Conservation (phyloP, 2,329 filamentous ascomycete species). For the Epichloe baconii region DNA sequence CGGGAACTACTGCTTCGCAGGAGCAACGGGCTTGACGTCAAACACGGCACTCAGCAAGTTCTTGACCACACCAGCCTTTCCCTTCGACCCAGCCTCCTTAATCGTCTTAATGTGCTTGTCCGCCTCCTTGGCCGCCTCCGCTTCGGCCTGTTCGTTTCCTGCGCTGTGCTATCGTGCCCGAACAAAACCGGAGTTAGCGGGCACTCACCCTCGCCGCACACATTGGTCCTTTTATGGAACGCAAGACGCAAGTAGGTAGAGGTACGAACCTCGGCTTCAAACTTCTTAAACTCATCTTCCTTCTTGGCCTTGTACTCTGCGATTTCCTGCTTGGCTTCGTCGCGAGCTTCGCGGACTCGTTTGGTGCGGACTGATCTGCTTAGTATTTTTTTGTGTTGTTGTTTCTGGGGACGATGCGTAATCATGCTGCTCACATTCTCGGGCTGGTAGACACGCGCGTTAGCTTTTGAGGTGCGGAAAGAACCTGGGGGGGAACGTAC, state of each 20-base stretch:
- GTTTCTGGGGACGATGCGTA: not conserved
- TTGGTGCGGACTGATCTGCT: conserved; percentile 59
- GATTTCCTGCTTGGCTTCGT: conserved; percentile 96
- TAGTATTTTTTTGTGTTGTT: not conserved
- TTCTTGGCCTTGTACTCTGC: conserved; percentile 81
- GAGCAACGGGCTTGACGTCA: conserved; percentile 60
- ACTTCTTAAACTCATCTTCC: conserved; percentile 90
- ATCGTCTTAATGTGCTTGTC: conserved; percentile 76
- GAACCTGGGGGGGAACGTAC: conserved; percentile 33
- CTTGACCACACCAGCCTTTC: conserved; percentile 65
- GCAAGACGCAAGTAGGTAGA: not conserved
- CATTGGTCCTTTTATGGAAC: not conserved
- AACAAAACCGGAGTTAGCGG: not conserved
- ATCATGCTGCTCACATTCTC: conserved; percentile 59
- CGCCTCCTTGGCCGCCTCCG: conserved; percentile 65
- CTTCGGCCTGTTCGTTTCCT: conserved; percentile 70
- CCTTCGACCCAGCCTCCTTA: conserved; percentile 64
- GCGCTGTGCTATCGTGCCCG: conserved; percentile 58
- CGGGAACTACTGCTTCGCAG: conserved; percentile 16
- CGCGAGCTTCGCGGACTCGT: conserved; percentile 89
- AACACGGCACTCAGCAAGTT: conserved; percentile 77
- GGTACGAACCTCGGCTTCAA: conserved; percentile 54
- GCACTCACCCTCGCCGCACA: not conserved
- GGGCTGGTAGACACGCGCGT: conserved; percentile 36
- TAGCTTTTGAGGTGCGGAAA: not conserved